Conservation (phyloP, 1,284 basidiomycete genomes). For the Moniliella sp. region DNA sequence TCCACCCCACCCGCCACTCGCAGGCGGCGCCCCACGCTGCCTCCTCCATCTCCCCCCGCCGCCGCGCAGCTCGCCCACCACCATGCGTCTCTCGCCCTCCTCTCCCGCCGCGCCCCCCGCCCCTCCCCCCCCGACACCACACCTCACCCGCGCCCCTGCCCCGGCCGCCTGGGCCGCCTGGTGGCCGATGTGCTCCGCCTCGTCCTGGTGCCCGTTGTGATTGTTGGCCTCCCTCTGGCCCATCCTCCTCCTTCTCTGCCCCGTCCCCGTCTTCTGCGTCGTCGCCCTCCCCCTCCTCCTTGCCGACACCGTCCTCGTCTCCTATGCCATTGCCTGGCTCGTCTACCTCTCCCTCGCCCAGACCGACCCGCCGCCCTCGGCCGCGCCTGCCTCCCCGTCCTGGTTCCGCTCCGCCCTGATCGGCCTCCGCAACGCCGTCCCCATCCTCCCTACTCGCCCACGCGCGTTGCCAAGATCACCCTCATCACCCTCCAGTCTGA, state of each 20-base stretch:
- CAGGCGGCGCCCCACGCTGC: too few species aligned
- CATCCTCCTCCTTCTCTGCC: slow-evolving; percentile 13
- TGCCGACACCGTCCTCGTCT: slow-evolving; percentile 14
- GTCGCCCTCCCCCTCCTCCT: slow-evolving; percentile 26
- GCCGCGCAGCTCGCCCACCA: too few species aligned
- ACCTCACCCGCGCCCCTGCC: too few species aligned
- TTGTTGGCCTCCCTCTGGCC: slow-evolving; percentile 20
- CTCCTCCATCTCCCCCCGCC: too few species aligned
- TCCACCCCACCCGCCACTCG: too few species aligned
- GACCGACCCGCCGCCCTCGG: slow-evolving; percentile 15
- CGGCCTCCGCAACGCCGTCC: slow-evolving; percentile 7
- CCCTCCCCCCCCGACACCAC: too few species aligned
- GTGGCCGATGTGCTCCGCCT: slow-evolving; percentile 11
- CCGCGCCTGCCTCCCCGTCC: slow-evolving; percentile 6
- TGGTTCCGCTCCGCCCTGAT: background rate
- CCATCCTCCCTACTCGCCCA: slow-evolving; percentile 24
- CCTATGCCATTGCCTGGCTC: slow-evolving; percentile 30
- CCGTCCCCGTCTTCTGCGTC: slow-evolving; percentile 18
- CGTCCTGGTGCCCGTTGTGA: slow-evolving; percentile 12
- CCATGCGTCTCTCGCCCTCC: too few species aligned
- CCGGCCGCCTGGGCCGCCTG: too few species aligned
- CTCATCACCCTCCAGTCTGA: slow-evolving; percentile 15
- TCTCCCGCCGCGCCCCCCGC: too few species aligned
- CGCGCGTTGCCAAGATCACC: slow-evolving; percentile 24
- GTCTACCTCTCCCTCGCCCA: slow-evolving; percentile 30